phyloP scores from a whole-genome alignment of 306 rosid genomes.

The Corylus avellana region DNA sequence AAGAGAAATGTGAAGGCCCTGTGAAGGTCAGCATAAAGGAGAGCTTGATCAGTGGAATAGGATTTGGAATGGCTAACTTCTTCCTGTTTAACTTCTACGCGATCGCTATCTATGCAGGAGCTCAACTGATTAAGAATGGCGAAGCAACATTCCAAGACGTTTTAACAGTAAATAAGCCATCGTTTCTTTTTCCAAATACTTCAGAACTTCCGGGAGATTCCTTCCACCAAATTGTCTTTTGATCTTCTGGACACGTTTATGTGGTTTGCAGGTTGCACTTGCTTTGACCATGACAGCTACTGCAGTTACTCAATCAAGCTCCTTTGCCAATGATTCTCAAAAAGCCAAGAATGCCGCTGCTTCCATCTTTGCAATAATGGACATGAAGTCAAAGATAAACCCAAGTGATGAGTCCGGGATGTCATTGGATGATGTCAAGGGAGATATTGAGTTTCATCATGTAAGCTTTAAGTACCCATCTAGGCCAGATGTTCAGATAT shows the following conservation, averaged over 20 bases:
- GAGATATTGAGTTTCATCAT: slow-evolving; percentile 63
- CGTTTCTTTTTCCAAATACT: slow-evolving; percentile 4
- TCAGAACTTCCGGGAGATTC: neutral
- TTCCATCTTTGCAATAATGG: slow-evolving; percentile 64
- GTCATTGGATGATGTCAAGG: slow-evolving; percentile 50
- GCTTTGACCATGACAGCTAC: slow-evolving; percentile 82
- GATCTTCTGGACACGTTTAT: neutral
- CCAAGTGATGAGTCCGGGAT: slow-evolving; percentile 70
- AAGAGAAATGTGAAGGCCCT: slow-evolving; percentile 82
- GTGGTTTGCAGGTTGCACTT: slow-evolving; percentile 67
- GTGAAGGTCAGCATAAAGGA: slow-evolving; percentile 62
- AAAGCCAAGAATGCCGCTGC: slow-evolving; percentile 66
- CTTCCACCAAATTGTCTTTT: neutral
- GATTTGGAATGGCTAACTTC: slow-evolving; percentile 75
- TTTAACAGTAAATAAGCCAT: slow-evolving; percentile 50
- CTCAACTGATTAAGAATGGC: slow-evolving; percentile 53
- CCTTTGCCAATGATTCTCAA: slow-evolving; percentile 54
- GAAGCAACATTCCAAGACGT: slow-evolving; percentile 55
- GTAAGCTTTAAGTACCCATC: slow-evolving; percentile 77
- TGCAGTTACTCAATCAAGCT: slow-evolving; percentile 66
- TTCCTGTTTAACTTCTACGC: slow-evolving; percentile 69
- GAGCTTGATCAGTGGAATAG: slow-evolving; percentile 86
- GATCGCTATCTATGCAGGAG: slow-evolving; percentile 78
- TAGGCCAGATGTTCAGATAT: slow-evolving; percentile 75
- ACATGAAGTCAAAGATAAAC: slow-evolving; percentile 58